Evolutionary conservation across 441 rosid genomes (phyloP).

Genomic region (Hypseocharis bilobata): DNA sequence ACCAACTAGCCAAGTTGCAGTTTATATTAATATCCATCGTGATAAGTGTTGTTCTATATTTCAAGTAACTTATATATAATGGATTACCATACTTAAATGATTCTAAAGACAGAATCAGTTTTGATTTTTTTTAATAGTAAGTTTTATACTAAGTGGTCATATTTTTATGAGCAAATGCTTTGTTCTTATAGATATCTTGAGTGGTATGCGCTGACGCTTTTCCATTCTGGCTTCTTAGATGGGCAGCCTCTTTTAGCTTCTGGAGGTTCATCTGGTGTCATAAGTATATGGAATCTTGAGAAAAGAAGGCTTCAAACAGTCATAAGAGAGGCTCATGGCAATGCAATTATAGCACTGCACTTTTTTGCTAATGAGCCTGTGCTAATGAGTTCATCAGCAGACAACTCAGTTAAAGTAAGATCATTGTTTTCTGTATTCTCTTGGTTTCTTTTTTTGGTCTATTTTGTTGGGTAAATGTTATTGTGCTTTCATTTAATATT

Average conservation of each 20-base stretch:
- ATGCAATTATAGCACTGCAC: constrained; percentile 63
- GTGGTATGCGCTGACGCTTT: constrained; percentile 1
- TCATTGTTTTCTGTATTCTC: constrained; percentile 2
- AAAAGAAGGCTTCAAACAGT: constrained; percentile 81
- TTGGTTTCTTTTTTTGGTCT: neutral
- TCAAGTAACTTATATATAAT: neutral
- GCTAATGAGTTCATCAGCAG: constrained; percentile 80
- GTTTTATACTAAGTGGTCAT: neutral
- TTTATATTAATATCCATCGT: neutral
- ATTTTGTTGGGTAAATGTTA: neutral
- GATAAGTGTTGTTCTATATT: neutral
- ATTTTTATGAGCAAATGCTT: neutral
- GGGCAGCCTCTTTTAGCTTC: constrained; percentile 91
- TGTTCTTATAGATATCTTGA: neutral
- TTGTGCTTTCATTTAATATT: neutral
- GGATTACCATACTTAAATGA: neutral
- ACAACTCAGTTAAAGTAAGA: constrained; percentile 84
- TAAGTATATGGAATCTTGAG: constrained; percentile 94
- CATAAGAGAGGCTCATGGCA: constrained; percentile 87
- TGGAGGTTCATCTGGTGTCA: constrained; percentile 87
- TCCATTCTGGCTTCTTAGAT: constrained; percentile 37
- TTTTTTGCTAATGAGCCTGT: constrained; percentile 95
- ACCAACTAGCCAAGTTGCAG: neutral
- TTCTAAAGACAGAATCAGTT: neutral
- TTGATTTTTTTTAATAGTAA: neutral